These are phyloP conservation scores for Crithidia expoeki DNA, from an alignment of 208 protist genomes.

Conservation along the genomic window DNA sequence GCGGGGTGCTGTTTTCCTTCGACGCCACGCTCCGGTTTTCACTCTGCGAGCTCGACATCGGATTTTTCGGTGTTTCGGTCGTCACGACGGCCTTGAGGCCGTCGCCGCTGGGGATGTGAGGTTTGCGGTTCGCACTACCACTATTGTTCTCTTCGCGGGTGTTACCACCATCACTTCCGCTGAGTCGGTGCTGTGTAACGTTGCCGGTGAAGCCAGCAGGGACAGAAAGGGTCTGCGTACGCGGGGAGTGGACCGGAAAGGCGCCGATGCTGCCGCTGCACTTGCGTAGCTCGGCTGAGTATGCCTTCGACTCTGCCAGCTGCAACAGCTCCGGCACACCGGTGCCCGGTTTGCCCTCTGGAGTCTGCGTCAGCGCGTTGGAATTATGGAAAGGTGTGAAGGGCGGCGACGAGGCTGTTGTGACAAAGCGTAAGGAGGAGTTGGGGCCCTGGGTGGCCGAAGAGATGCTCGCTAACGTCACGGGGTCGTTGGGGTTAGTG, in stretches of 20 bases:
- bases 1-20: slow-evolving; percentile 7
- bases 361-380: slow-evolving; percentile 6
- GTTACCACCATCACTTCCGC: background rate
- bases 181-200: background rate
- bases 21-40: slow-evolving; percentile 2
- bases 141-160: slow-evolving; percentile 13
- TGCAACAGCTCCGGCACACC: slow-evolving; percentile 14
- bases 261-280: slow-evolving; percentile 12
- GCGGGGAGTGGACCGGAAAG: background rate
- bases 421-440: slow-evolving; percentile 2
- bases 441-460: slow-evolving; percentile 12
- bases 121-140: slow-evolving; percentile 4
- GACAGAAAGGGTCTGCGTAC: background rate
- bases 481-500: background rate
- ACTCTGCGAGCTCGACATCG: slow-evolving; percentile 9
- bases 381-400: slow-evolving; percentile 6
- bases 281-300: slow-evolving; percentile 11
- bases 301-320: slow-evolving; percentile 2
- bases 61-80: slow-evolving; percentile 3
- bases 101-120: background rate
- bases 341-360: slow-evolving; percentile 15
- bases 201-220: no score
- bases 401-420: slow-evolving; percentile 3
- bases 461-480: slow-evolving; percentile 7
- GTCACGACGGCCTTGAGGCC: background rate